Conservation (phyloP, 2,329 filamentous ascomycete genomes). For the Microsporum ferrugineum region DNA sequence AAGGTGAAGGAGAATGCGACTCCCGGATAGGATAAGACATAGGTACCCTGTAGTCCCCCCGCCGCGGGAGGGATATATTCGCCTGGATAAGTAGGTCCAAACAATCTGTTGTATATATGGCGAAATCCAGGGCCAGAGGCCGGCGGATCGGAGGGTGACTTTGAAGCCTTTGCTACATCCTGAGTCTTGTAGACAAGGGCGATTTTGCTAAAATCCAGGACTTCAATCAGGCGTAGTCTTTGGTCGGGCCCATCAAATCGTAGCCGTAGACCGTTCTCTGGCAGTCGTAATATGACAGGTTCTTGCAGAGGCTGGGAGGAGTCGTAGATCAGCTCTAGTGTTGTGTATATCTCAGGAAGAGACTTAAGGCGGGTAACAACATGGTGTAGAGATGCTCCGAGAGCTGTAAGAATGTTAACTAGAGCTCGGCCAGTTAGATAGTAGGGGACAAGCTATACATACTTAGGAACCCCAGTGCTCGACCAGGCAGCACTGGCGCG, state of each 20-base stretch:
- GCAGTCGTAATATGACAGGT: slow-evolving; percentile 63
- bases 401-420: slow-evolving; percentile 42
- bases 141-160: slow-evolving; percentile 23
- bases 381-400: slow-evolving; percentile 86
- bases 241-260: slow-evolving; percentile 93
- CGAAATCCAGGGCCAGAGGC: slow-evolving; percentile 60
- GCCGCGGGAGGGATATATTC: slow-evolving; percentile 65
- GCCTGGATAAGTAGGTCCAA: slow-evolving; percentile 86
- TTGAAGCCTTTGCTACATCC: slow-evolving; percentile 56
- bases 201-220: slow-evolving; percentile 78
- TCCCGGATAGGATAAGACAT: slow-evolving; percentile 87
- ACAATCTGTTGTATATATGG: slow-evolving; percentile 84
- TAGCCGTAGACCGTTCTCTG: slow-evolving; percentile 75
- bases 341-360: slow-evolving; percentile 69
- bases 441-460: slow-evolving; percentile 16
- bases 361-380: slow-evolving; percentile 78
- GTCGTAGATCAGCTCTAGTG: slow-evolving; percentile 73
- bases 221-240: slow-evolving; percentile 77
- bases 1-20: slow-evolving; percentile 87
- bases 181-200: slow-evolving; percentile 70
- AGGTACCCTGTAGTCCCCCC: slow-evolving; percentile 54
- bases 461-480: slow-evolving; percentile 53
- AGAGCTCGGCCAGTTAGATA: not conserved
- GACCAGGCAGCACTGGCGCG: slow-evolving; percentile 55
- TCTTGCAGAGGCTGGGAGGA: slow-evolving; percentile 60